Evolutionary conservation across 176 grass and related monocot species (phyloP), one percentile per base, ranked within the genome.

Genomic region (Raddia distichophylla): DNA sequence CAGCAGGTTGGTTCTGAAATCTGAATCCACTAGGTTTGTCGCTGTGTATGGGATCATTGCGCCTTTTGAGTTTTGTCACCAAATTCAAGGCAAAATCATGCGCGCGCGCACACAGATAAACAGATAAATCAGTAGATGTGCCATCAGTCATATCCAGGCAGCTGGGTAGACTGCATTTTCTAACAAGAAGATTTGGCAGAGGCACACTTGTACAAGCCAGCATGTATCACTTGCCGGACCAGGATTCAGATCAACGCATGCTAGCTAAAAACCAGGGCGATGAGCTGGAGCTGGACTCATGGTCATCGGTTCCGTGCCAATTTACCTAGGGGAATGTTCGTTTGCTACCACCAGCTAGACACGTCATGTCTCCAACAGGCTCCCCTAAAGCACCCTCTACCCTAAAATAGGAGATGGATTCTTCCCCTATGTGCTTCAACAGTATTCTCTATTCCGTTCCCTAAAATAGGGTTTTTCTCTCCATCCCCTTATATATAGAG

Each of bases 201-300:
- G 47, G 47, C 6, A 6, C 37, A 40, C 3, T 40, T 4, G 37
- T 19, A 60, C 78, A 60, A 78, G 40, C 6, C 6, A 7, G 4
- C 10, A 17, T 37, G 51, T 37, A 71, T 43, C 58, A 3, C 17
- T n/a, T 22, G 57, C 58, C 58, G 65, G 73, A 83, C 67, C 40
- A 58, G 35, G 67, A 40, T 3, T 16, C 35, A 5, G 20, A 83
- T 18, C 13, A 44, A 55, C 52, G 68, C 8, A 20, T 20, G 1
- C 50, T 78, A 11, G 65, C 61, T 75, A 75, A 63, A 80, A 80
- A 74, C 52, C 43, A 75, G 70, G 43, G 51, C 69, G 9, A 17
- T 15, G 47, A 69, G 45, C 57, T 7, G 49, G 37, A 11, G 8
- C 7, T 48, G 37, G 50, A 55, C 19, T 53, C 57, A 15, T 57